Evolutionary conservation across 371 early-diverging fungal species (phyloP).

Genomic region (Mortierella polycephala): DNA sequence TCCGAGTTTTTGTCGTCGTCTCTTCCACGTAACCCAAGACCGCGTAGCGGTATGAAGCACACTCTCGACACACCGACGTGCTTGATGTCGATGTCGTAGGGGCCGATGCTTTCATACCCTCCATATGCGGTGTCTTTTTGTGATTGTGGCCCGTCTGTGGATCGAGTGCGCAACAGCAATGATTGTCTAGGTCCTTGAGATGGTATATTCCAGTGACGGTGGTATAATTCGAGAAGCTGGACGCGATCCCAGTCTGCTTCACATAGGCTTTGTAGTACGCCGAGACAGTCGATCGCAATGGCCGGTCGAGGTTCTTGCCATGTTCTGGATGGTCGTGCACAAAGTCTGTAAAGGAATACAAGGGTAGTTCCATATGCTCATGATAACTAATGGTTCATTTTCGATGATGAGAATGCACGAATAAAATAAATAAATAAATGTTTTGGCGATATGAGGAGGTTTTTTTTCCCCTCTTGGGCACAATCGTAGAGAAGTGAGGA

Average conservation of each 20-base stretch:
- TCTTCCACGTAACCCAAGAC: conserved; percentile 36
- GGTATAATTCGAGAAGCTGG: conserved; percentile 43
- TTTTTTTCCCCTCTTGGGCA: too few relatives aligned
- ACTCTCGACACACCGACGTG: conserved; percentile 10
- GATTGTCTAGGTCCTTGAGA: conserved; percentile 45
- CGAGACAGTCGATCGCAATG: conserved; percentile 46
- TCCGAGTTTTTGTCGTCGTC: conserved; percentile 8
- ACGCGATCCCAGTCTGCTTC: conserved; percentile 25
- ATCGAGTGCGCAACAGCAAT: conserved; percentile 47
- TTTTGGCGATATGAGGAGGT: background rate
- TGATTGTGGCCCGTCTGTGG: background rate
- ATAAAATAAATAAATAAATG: background rate
- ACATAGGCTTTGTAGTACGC: conserved; percentile 50
- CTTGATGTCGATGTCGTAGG: background rate
- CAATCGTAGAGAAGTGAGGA: too few relatives aligned
- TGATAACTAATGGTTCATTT: conserved; percentile 24
- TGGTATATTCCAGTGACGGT: conserved; percentile 46
- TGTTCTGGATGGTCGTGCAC: conserved; percentile 37
- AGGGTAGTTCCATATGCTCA: conserved; percentile 54
- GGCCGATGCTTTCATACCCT: background rate
- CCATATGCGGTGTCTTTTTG: background rate
- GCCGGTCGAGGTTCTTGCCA: conserved; percentile 31
- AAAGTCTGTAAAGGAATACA: conserved; percentile 45
- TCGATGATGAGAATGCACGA: too few relatives aligned
- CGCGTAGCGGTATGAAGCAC: conserved; percentile 36